A percentile compares a stretch with the other conserved stretches of the same genome.
These are phyloP conservation scores for Aspergillus arachidicola DNA, from an alignment of 2,329 filamentous ascomycete species.

Conservation along the genomic window DNA sequence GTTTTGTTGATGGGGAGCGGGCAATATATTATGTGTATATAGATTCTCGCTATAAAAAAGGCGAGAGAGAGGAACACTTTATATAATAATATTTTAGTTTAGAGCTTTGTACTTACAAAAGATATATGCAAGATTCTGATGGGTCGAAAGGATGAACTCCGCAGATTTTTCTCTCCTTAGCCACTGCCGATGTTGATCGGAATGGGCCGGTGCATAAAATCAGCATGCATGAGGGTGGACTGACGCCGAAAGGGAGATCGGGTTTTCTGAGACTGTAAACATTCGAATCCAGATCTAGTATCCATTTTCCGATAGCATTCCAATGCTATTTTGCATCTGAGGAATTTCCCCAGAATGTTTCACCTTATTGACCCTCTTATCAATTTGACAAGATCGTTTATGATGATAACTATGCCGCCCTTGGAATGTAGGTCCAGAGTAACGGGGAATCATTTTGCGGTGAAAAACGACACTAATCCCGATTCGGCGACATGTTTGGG, in stretches of 20 bases:
- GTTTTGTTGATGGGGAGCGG: not conserved
- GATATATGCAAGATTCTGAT: not conserved
- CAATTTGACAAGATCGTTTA: not conserved
- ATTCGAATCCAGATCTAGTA: not conserved
- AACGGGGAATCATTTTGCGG: not conserved
- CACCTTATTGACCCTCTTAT: not conserved
- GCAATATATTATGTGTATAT: not conserved
- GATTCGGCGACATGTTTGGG: slow-evolving; percentile 1
- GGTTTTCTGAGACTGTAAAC: not conserved
- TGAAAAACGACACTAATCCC: not conserved
- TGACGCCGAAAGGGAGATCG: not conserved
- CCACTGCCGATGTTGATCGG: slow-evolving; percentile 1
- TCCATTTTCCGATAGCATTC: not conserved
- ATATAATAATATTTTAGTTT: not conserved
- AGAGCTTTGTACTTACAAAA: not conserved
- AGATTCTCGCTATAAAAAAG: not conserved
- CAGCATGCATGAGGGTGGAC: slow-evolving; percentile 3
- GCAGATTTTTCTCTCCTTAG: not conserved
- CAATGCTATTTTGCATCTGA: not conserved
- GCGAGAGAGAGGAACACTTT: not conserved
- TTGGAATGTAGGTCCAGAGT: not conserved
- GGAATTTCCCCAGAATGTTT: not conserved
- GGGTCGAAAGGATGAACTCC: not conserved
- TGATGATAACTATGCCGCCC: too few relatives aligned
- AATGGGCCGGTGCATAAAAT: not conserved